phyloP scores from a whole-genome alignment of 2,329 filamentous ascomycete genomes.

The Orbilia javanica region DNA sequence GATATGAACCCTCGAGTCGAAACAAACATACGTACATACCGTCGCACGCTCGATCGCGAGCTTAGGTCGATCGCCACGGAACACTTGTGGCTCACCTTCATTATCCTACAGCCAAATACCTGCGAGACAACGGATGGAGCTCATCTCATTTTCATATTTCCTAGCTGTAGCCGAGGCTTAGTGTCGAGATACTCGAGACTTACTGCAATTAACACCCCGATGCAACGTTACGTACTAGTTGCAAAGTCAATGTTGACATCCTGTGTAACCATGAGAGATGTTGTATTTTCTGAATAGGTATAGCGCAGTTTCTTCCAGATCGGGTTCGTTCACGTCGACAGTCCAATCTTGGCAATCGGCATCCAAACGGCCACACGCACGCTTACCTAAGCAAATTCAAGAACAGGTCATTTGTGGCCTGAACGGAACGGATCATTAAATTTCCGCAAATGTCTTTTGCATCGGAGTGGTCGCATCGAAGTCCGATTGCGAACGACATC shows the following conservation, averaged over 20 bases:
- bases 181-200: too few species aligned
- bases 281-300: conserved; percentile 12
- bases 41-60: too few species aligned
- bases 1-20: too few species aligned
- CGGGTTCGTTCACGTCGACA: not conserved
- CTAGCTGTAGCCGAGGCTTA: not conserved
- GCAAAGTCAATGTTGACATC: too few species aligned
- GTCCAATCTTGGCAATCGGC: not conserved
- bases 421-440: conserved; percentile 21
- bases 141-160: not conserved
- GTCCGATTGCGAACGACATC: not conserved
- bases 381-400: not conserved
- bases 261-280: not conserved
- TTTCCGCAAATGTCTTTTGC: not conserved
- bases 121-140: too few species aligned
- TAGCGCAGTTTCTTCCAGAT: not conserved
- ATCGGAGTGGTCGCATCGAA: not conserved
- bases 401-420: not conserved
- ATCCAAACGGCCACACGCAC: not conserved
- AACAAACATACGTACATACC: too few species aligned
- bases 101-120: too few species aligned
- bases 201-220: too few species aligned
- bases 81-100: too few species aligned
- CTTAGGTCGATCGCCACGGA: too few species aligned
- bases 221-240: too few species aligned